phyloP scores from a whole-genome alignment of 2,329 filamentous ascomycete genomes.

The Myriangium duriaei region DNA sequence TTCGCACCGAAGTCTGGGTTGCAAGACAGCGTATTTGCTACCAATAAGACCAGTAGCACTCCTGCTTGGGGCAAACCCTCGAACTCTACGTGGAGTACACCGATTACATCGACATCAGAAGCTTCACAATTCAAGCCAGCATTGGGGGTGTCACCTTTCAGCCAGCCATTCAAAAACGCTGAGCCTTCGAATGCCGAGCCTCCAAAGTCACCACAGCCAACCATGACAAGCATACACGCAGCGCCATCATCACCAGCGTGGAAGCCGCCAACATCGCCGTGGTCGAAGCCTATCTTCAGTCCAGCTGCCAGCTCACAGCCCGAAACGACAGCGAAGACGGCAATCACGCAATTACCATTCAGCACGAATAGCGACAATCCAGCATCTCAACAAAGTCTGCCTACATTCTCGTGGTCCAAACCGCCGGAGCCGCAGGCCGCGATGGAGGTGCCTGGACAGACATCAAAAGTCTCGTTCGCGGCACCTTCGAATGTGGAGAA shows the following conservation, averaged over 20 bases:
- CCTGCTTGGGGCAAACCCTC: conserved; percentile 13
- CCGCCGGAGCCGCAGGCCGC: neutral
- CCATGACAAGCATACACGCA: conserved; percentile 7
- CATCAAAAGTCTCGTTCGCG: no score
- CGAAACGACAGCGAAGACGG: neutral
- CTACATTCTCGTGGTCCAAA: conserved; percentile 2
- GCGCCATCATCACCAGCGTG: neutral
- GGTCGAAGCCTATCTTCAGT: conserved; percentile 5
- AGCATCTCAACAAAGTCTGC: neutral
- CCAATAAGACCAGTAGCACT: conserved; percentile 8
- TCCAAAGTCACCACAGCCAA: neutral
- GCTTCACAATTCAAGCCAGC: no score
- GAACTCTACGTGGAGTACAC: conserved; percentile 1
- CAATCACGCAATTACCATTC: neutral
- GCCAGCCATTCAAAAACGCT: neutral
- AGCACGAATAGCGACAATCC: no score
- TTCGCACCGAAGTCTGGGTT: conserved; percentile 2
- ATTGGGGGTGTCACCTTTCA: no score
- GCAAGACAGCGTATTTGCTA: conserved; percentile 1
- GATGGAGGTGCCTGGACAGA: no score
- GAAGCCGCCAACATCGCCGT: conserved; percentile 6
- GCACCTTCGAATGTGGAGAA: no score
- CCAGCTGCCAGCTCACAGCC: neutral
- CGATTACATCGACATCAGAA: no score
- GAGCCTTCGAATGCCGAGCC: conserved; percentile 1